Conservation (phyloP, 352 stramenopile genomes). For the Pythium dissimile region DNA sequence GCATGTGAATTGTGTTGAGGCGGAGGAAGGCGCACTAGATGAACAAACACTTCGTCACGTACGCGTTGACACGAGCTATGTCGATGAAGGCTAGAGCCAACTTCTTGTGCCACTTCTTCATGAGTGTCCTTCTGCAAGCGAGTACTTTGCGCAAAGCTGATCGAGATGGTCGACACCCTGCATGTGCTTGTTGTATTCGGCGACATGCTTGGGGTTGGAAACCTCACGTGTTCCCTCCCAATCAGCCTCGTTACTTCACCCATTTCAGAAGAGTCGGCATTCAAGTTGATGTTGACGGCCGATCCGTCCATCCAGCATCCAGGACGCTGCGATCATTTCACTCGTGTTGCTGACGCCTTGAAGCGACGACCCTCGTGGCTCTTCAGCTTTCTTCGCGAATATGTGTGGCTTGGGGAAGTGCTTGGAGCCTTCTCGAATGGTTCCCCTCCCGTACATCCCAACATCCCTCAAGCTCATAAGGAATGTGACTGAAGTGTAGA, state of each 20-base stretch:
- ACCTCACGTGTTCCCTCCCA: conserved; percentile 5
- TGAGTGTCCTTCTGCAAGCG: conserved; percentile 23
- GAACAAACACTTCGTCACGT: conserved; percentile 19
- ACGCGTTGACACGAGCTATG: conserved; percentile 28
- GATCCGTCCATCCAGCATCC: conserved; percentile 28
- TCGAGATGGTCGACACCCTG: conserved; percentile 30
- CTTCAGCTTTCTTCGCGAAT: conserved; percentile 3
- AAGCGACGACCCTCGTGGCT: conserved; percentile 10
- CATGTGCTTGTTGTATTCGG: conserved; percentile 31
- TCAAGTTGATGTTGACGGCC: conserved; percentile 26
- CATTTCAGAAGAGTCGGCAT: conserved; percentile 14
- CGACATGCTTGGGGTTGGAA: conserved; percentile 18
- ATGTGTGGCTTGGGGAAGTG: conserved; percentile 25
- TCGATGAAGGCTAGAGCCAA: conserved; percentile 25
- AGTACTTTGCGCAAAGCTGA: conserved; percentile 25
- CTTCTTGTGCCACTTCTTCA: conserved; percentile 37
- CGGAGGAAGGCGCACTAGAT: too few relatives aligned
- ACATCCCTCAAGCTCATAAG: conserved; percentile 17
- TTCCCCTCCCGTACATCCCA: conserved; percentile 25
- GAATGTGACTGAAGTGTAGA: conserved; percentile 26
- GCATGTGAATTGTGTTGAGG: too few relatives aligned
- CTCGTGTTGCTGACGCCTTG: conserved; percentile 14
- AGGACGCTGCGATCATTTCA: conserved; percentile 26
- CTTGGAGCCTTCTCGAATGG: conserved; percentile 7
- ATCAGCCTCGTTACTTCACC: conserved; percentile 16